phyloP scores from a whole-genome alignment of 2,329 filamentous ascomycete species.

The Dendryphion nanum region DNA sequence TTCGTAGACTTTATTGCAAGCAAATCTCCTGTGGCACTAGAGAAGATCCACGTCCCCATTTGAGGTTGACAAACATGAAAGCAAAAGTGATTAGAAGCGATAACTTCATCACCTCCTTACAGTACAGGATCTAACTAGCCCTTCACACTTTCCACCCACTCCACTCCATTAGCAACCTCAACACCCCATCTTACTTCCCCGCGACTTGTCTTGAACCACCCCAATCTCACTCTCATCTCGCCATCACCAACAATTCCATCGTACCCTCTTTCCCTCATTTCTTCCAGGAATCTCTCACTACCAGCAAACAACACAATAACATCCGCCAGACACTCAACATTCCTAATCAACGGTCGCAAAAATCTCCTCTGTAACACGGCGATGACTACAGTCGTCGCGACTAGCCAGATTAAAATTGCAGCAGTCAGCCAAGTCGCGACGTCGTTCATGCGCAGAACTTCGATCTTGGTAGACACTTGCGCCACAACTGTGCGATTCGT shows the following conservation, averaged over 20 bases:
- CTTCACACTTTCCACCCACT: not conserved
- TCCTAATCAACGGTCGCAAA: not conserved
- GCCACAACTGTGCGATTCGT: not conserved
- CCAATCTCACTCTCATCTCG: not conserved
- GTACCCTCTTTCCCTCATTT: not conserved
- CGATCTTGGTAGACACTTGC: not conserved
- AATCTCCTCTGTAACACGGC: not conserved
- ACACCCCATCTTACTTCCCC: not conserved
- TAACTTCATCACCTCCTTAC: too few species aligned
- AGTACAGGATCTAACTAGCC: too few species aligned
- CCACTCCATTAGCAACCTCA: not conserved
- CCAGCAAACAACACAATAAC: not conserved
- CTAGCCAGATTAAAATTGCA: not conserved
- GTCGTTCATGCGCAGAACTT: not conserved
- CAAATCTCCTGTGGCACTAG: too few species aligned
- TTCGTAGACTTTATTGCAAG: too few species aligned
- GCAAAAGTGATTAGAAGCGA: too few species aligned
- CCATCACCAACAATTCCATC: not conserved
- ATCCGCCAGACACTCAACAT: not conserved
- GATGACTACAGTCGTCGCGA: not conserved
- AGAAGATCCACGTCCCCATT: too few species aligned
- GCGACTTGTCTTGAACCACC: not conserved
- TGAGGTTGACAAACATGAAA: too few species aligned
- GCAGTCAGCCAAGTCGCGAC: not conserved
- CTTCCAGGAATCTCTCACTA: not conserved